phyloP scores from a whole-genome alignment of 2,329 filamentous ascomycete genomes.

The Penicillium digitatum region DNA sequence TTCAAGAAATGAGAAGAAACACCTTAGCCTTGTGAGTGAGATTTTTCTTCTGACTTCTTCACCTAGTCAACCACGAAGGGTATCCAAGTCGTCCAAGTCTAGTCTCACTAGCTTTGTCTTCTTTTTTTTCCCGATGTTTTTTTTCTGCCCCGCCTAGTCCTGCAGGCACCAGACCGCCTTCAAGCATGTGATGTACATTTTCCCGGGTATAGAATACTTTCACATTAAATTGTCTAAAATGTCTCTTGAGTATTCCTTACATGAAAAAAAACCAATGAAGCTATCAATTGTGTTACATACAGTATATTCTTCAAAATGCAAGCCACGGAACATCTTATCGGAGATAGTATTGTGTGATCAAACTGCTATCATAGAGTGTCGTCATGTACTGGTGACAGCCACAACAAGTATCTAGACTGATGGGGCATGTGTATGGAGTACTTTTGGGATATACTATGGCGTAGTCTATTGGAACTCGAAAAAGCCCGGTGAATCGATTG shows the following conservation, averaged over 20 bases:
- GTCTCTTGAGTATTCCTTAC: neutral
- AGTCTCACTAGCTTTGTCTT: neutral
- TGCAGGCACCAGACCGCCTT: constrained; percentile 3
- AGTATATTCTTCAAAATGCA: fast-evolving
- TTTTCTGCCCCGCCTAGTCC: constrained; percentile 11
- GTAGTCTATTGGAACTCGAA: neutral
- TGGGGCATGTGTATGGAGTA: neutral
- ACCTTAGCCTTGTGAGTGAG: neutral
- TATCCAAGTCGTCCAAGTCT: neutral
- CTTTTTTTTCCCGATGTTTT: constrained; percentile 8
- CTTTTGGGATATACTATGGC: neutral
- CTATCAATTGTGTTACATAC: fast-evolving
- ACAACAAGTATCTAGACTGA: neutral
- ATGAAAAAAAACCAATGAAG: no score
- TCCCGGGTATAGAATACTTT: neutral
- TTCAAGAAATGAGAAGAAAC: neutral
- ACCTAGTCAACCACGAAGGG: neutral
- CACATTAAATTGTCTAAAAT: neutral
- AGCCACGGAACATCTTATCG: neutral
- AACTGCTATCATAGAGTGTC: neutral
- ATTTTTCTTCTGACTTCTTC: neutral
- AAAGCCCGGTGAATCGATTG: neutral
- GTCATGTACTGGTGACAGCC: neutral
- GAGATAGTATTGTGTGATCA: fast-evolving
- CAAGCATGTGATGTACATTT: neutral